phyloP scores from a whole-genome alignment of 805 yeast genomes.

The Sugiyamaella boreocaroliniensis region DNA sequence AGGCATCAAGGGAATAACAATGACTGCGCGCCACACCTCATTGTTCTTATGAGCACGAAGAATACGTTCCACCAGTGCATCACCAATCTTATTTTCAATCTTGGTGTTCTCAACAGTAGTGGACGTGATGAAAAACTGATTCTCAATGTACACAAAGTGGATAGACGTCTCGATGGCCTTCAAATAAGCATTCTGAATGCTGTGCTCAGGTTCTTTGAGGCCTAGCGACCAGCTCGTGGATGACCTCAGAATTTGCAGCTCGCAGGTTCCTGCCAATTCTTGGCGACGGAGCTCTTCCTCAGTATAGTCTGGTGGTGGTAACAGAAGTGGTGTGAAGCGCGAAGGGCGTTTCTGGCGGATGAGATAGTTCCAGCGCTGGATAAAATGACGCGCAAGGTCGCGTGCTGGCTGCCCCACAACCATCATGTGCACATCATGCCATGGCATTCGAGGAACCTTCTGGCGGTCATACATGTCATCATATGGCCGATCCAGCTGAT shows the following conservation, averaged over 20 bases:
- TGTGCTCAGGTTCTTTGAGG: constrained; percentile 71
- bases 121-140: constrained; percentile 91
- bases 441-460: constrained; percentile 88
- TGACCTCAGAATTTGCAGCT: constrained; percentile 82
- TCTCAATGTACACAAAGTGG: constrained; percentile 90
- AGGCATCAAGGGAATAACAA: constrained; percentile 93
- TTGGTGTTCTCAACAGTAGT: constrained; percentile 67
- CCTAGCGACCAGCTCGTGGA: constrained; percentile 94
- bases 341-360: constrained; percentile 92
- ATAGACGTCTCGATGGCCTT: constrained; percentile 86
- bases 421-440: constrained; percentile 99
- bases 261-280: constrained; percentile 75
- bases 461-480: constrained; percentile 87
- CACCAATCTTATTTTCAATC: constrained; percentile 85
- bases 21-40: constrained; percentile 81
- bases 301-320: constrained; percentile 88
- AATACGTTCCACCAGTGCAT: constrained; percentile 95
- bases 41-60: constrained; percentile 76
- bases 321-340: constrained; percentile 79
- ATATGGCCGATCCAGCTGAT: constrained; percentile 72
- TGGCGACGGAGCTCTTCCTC: constrained; percentile 58
- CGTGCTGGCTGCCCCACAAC: constrained; percentile 91
- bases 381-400: constrained; percentile 88
- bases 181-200: constrained; percentile 88
- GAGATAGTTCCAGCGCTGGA: constrained; percentile 94